Base-by-base conservation (phyloP, 2,329 filamentous ascomycete species). In the Cladobotryum mycophilum region DNA sequence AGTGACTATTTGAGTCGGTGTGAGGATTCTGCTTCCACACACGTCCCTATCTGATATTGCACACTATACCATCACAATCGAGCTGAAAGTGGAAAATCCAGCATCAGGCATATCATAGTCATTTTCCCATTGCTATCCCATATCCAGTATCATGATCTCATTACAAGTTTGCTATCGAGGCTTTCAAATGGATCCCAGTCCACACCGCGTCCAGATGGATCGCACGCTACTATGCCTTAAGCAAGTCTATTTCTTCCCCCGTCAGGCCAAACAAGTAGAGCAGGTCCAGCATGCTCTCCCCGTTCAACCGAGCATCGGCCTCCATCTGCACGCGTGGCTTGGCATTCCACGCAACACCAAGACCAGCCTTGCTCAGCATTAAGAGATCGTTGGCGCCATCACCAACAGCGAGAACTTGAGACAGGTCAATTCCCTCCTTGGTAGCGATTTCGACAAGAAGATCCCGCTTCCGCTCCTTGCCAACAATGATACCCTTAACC, bases 281-380 rank as follows among this genome's bases (percentile, higher is more conserved):
- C 56, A 93, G 67, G 64, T 92, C 87, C 59, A 85, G 66, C 64
- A 93, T 68, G 56, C 76, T 87, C 54, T 81, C 76, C 18, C 82
- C 79, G 62, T 93, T 93, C 54, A 93, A 67, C 40, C 86, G 76
- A 13, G 84, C 82, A 25, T 83, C 81, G 2, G 88, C 88, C 65
- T 87, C 81, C 73, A 85, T 80, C 70, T 93, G 89, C 50, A 93
- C 88, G 52, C 82, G 76, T 2, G 88, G 86, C 73, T 93, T 93
- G 9, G 88, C 89, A 62, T 91, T 88, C 77, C 89, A 91, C 2
- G 88, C 88, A 3, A 93, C 83, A 17, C 88, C 89, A 36, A 92
- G 68, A 0, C 86, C 87, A 0, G 88, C 88, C 44, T 80, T 78
- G 8, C 75, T 76, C 76, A 93, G 82, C 88, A 93, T 93, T 52